Evolutionary conservation across 2,329 filamentous ascomycete genomes (phyloP), one percentile per base, ranked within the genome.

Genomic region (Diaporthe aspalathi): DNA sequence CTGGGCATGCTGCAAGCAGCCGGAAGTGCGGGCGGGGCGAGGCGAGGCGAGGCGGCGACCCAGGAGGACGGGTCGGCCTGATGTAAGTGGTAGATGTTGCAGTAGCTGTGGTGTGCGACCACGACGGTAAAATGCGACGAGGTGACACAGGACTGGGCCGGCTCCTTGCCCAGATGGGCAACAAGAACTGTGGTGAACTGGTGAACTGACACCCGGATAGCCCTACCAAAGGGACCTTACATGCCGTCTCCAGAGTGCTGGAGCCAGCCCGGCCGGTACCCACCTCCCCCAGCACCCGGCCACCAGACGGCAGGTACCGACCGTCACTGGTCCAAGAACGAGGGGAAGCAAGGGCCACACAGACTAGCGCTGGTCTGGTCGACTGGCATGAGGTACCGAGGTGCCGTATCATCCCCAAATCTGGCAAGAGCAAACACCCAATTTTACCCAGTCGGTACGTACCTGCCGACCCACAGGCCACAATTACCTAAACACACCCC

Each of bases 161-260:
- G 14, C 22, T 24, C 43, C 60, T 65, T 65, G 60, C 60, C 60
- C 43, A 50, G n/a, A 9, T 17, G 60, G 60, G 60, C 43, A 50
- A 38, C 7, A 50, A 38, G 20, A n/a, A 49, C 43, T 17, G 24
- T 22, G 7, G 38, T 43, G 60, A 35, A 43, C 60, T 43, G n/a
- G 35, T 38, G 35, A 38, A 12, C 2, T 8, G 35, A 45, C 35
- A 24, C 38, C 24, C 20, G 12, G 35, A 35, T 47, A 49, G 52
- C 40, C 52, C 52, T 57, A 56, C 66, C 40, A 68, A 68, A 68
- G 66, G n/a, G 66, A 68, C 66, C 66, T 68, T 68, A 68, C 66
- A 68, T 68, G 53, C 65, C 29, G 65, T 56, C 29, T 65, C 29
- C 20, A 50, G 45, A 67, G 38, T n/a, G n/a, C n/a, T n/a, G n/a